Evolutionary conservation across 257 asterid genomes (phyloP), one percentile per base, ranked within the genome.

Genomic region (Craterostigma plantagineum): DNA sequence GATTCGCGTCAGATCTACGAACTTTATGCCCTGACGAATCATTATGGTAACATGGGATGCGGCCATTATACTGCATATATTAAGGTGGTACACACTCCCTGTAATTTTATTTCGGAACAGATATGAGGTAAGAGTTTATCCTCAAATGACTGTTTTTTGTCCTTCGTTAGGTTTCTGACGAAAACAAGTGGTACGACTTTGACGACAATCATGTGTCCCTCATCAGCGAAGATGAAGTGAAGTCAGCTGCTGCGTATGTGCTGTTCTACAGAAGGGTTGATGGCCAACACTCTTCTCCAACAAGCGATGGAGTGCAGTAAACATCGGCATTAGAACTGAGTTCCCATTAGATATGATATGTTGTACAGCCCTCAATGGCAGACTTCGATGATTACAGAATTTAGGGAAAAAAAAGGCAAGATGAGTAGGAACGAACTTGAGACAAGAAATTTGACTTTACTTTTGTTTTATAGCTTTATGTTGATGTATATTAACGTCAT

Each of bases 41-140:
- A 90, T 62, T 83, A 90, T 51, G 99, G 99, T 54, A 59, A 84
- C 72, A 90, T 90, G 99, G 99, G 99, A 59, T 82, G 95, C 59
- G 99, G 99, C 33, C 99, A 90, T 58, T 90, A 90, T 54, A 90
- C 99, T 0, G 94, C 99, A 4, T 64, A 90, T 58, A 90, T 90
- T 55, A 90, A 90, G 99, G 99, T 90, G n/a, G n/a, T n/a, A n/a
- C n/a, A n/a, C n/a, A n/a, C n/a, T n/a, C n/a, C n/a, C n/a, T n/a
- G n/a, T n/a, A n/a, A n/a, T n/a, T n/a, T n/a, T n/a, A n/a, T n/a
- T n/a, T n/a, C n/a, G n/a, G n/a, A n/a, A n/a, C n/a, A n/a, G n/a
- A n/a, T n/a, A n/a, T n/a, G n/a, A n/a, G n/a, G n/a, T n/a, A n/a
- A n/a, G n/a, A n/a, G n/a, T n/a, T n/a, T n/a, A n/a, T 42, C 14